Percentiles rank a stretch among this genome's conserved stretches.
Conservation (phyloP, 2,329 filamentous ascomycete genomes). For the Diaporthe amygdali region DNA sequence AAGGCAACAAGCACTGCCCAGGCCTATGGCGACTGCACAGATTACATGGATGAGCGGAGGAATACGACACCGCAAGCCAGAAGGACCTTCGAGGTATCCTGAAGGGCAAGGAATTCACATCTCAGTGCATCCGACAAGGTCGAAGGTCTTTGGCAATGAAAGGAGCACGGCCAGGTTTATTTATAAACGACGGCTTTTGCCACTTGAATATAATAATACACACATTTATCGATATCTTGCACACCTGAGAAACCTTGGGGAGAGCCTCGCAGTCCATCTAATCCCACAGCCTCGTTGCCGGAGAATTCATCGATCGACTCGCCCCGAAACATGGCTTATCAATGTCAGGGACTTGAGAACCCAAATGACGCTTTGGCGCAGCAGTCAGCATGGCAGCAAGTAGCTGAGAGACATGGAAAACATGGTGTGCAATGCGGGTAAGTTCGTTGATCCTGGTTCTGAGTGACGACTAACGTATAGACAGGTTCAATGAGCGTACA, state of each 20-base stretch:
- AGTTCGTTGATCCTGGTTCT: not conserved
- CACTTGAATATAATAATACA: not conserved
- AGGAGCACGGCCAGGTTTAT: not conserved
- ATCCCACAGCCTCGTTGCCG: not conserved
- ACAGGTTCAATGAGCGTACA: not conserved
- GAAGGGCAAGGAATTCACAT: not conserved
- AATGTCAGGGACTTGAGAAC: not conserved
- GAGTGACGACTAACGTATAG: not conserved
- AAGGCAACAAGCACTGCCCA: not conserved
- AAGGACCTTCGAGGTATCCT: not conserved
- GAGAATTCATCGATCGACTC: not conserved
- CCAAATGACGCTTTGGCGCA: not conserved
- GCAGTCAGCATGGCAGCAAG: no score
- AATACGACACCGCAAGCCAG: not conserved
- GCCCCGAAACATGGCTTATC: not conserved
- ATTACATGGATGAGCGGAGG: not conserved
- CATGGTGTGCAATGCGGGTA: not conserved
- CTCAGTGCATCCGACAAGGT: not conserved
- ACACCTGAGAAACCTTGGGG: not conserved
- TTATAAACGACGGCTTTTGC: not conserved
- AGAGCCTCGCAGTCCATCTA: not conserved
- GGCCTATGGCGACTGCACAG: not conserved
- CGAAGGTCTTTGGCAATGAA: not conserved
- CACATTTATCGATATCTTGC: no score
- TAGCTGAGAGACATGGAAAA: not conserved